Base-by-base conservation (phyloP, 2,329 filamentous ascomycete species). In the Tolypocladium endophyticum region DNA sequence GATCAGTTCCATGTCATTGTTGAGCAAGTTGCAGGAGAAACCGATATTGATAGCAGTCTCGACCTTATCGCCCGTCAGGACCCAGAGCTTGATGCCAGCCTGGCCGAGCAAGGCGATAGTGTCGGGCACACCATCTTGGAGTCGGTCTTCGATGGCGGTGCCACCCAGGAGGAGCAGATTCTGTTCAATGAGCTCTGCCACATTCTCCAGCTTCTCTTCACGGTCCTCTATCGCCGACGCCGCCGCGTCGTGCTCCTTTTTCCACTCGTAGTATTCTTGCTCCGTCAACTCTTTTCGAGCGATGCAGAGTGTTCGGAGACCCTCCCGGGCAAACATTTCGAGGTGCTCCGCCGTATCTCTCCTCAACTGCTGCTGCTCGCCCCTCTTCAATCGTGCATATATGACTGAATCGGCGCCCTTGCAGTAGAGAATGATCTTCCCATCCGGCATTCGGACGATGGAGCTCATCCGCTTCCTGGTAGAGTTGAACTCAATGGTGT, bases 41-140 rank as follows among this genome's bases (percentile, higher is more conserved):
- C 94, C 94, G 70, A 99, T 99, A 76, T 99, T 99, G 85, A 99
- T 99, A 60, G 95, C 94, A 30, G 94, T 99, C 76, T 99, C 94
- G 38, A 97, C 93, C 75, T 97, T 99, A 80, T 99, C 94, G 64
- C 95, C 94, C 20, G 94, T 99, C 64, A 99, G 78, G 58, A 99
- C 94, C 94, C 94, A 99, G 9, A 99, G 84, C 75, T 99, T 99
- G 75, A 99, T 97, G 72, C 95, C 95, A 58, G 94, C 94, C 69
- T 92, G 86, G 36, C 88, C 93, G 58, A 99, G 85, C 53, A 99
- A 78, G 57, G 88, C 89, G 67, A 99, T 99, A 0, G 94, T 93
- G 70, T 97, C 94, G 8, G 94, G 94, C 4, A 99, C 94, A 61
- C 93, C 94, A 67, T 99, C 94, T 75, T 99, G 94, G 35, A 99